phyloP scores from a whole-genome alignment of 352 stramenopile species.

The Peronospora farinosa region DNA sequence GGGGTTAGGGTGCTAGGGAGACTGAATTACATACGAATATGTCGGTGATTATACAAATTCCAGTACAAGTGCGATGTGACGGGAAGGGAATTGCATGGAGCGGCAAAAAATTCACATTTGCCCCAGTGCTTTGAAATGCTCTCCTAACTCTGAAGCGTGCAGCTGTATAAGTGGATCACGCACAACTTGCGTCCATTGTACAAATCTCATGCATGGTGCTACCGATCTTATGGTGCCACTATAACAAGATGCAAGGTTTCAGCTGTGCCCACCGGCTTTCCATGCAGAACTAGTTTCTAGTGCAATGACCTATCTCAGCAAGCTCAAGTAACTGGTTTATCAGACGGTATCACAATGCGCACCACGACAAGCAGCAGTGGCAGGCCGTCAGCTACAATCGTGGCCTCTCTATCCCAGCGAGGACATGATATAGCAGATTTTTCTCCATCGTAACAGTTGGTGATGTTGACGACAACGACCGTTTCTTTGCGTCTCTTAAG shows the following conservation, averaged over 20 bases:
- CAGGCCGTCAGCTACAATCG: slow-evolving; percentile 5
- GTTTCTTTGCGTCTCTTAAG: background rate
- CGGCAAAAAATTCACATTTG: background rate
- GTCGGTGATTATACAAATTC: slow-evolving; percentile 7
- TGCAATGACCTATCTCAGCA: background rate
- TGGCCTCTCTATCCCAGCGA: slow-evolving; percentile 17
- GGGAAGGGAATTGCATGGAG: background rate
- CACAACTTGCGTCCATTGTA: background rate
- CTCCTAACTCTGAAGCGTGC: slow-evolving; percentile 5
- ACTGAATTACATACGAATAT: too few species aligned
- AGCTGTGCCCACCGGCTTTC: background rate
- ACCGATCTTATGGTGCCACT: slow-evolving; percentile 3
- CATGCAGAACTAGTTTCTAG: slow-evolving; percentile 7
- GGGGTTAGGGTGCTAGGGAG: background rate
- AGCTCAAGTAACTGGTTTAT: background rate
- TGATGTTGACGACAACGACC: too few species aligned
- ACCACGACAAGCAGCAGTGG: slow-evolving; percentile 11
- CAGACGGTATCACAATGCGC: slow-evolving; percentile 4
- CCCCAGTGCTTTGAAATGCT: slow-evolving; percentile 9
- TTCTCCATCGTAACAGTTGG: background rate
- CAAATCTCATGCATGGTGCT: background rate
- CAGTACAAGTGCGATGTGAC: slow-evolving; percentile 15
- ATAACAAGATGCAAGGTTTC: slow-evolving; percentile 5
- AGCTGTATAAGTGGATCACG: background rate
- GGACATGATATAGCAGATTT: slow-evolving; percentile 13